These are phyloP conservation scores for Citrus glauca DNA, from an alignment of 345 rosid genomes.

Conservation along the genomic window DNA sequence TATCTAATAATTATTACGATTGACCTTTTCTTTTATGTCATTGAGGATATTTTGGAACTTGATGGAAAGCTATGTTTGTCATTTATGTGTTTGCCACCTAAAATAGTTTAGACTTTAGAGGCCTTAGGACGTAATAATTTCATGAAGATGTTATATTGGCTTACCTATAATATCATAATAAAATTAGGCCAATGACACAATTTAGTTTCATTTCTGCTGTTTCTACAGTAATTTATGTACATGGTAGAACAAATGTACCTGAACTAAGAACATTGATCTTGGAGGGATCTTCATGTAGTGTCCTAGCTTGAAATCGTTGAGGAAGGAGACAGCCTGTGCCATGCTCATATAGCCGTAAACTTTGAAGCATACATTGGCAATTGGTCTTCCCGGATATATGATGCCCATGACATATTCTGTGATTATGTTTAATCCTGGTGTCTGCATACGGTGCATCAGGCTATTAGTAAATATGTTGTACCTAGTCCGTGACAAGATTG, in stretches of 20 bases:
- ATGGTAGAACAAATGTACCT: slow-evolving; percentile 32
- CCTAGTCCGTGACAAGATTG: not conserved
- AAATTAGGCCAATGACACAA: not conserved
- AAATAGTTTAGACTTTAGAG: not conserved
- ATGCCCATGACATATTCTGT: slow-evolving; percentile 88
- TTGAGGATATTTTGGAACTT: not conserved
- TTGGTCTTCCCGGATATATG: slow-evolving; percentile 81
- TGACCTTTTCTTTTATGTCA: not conserved
- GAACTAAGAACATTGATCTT: slow-evolving; percentile 95
- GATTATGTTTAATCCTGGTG: slow-evolving; percentile 87
- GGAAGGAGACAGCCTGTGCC: slow-evolving; percentile 90
- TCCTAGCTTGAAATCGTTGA: slow-evolving; percentile 88
- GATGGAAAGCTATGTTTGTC: not conserved
- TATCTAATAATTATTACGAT: not conserved
- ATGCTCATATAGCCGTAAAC: slow-evolving; percentile 83
- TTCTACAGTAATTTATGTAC: not conserved
- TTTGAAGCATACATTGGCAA: slow-evolving; percentile 92
- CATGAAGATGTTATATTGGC: not conserved
- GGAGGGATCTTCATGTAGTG: slow-evolving; percentile 98
- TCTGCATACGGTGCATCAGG: slow-evolving; percentile 31
- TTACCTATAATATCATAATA: not conserved
- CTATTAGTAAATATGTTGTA: not conserved
- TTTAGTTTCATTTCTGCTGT: not conserved
- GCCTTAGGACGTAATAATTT: not conserved
- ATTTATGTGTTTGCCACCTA: not conserved